phyloP scores from a whole-genome alignment of 2,329 filamentous ascomycete species.

The Sphaceloma murrayae region DNA sequence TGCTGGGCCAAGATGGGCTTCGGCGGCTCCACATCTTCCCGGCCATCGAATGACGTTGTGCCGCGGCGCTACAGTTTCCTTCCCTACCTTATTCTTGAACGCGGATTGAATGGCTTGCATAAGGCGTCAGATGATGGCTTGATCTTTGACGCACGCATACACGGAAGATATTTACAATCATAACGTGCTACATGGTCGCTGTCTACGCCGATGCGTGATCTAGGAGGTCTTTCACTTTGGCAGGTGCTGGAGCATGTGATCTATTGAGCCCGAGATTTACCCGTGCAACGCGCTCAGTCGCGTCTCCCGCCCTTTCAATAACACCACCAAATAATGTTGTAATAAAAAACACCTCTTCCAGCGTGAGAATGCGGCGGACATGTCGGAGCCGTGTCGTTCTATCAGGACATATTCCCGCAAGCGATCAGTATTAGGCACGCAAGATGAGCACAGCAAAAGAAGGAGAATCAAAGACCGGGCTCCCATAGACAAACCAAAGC shows the following conservation, averaged over 20 bases:
- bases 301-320: neutral
- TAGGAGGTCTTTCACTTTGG: too few species aligned
- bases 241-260: too few species aligned
- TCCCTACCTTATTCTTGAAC: too few species aligned
- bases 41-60: conserved; percentile 15
- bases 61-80: conserved; percentile 8
- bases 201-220: too few species aligned
- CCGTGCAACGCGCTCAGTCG: conserved; percentile 7
- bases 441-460: conserved; percentile 15
- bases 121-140: too few species aligned
- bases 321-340: too few species aligned
- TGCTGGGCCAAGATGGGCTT: conserved; percentile 2
- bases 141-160: too few species aligned
- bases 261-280: neutral
- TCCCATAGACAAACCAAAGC: conserved; percentile 6
- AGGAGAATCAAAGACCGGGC: conserved; percentile 16
- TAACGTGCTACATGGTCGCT: too few species aligned
- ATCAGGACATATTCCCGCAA: conserved; percentile 16
- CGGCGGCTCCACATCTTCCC: conserved; percentile 9
- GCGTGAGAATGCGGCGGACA: neutral
- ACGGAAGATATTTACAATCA: too few species aligned
- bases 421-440: neutral
- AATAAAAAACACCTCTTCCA: too few species aligned
- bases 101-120: too few species aligned
- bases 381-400: neutral